Base-by-base conservation (phyloP, 2,329 filamentous ascomycete genomes). In the Gremmenia infestans region DNA sequence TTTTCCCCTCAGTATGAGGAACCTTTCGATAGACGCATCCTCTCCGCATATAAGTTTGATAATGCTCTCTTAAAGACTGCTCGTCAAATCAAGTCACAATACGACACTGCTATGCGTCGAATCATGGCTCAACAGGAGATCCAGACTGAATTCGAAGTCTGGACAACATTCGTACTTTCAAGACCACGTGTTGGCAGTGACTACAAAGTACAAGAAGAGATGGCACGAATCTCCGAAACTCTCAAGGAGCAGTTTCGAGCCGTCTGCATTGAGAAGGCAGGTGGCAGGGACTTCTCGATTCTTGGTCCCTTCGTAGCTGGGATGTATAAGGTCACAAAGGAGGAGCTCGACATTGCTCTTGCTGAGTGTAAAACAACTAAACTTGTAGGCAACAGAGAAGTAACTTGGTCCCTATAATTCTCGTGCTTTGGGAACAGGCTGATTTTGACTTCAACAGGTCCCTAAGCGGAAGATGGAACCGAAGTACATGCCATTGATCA, bases 61-160 rank as follows among this genome's bases (percentile, higher is more conserved):
- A 72, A 81, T 0, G 70, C 76, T 0, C 70, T 83, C 0, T 72
- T 95, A 15, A 68, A 77, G 4, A 76, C 77, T 48, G 89, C 87
- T 0, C 76, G 77, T 5, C 74, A 79, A 9, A 74, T 96, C 65
- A 99, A 99, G 71, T 68, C 66, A 0, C 76, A 86, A 32, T 97
- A 97, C 62, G 94, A 99, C 66, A 79, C 80, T 15, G 81, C 84
- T 0, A 79, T 97, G 65, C 82, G 81, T 12, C 82, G 91, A 0
- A 78, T 97, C 54, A 92, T 97, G 84, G 87, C 85, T 1, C 92
- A 96, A 65, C 84, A 91, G 63, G 87, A 88, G 45, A 88, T 97
- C 54, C 73, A 76, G 17, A 96, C 89, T 0, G 94, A 99, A 66
- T 97, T 96, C 62, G 94, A 99, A 71, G 81, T 96, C 11, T 97